Evolutionary conservation across 139 green algal genomes (phyloP).

Genomic region (Diplosphaera chodatii): DNA sequence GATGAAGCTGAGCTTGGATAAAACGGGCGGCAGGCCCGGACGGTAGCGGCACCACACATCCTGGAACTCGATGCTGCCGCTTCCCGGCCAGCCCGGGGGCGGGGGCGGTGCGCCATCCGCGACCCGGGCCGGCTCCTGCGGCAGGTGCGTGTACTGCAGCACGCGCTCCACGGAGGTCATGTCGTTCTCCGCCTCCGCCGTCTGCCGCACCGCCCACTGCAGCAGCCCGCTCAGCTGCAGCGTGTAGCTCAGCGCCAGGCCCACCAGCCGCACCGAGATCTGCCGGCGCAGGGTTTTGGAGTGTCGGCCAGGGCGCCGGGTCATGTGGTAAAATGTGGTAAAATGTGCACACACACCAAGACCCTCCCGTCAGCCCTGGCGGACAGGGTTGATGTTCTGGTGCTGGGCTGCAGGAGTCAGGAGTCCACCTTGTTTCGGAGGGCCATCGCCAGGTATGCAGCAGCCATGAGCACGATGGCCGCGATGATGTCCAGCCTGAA

Average conservation of each 20-base stretch:
- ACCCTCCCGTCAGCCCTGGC: too few species aligned
- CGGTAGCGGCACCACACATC: slow-evolving; percentile 63
- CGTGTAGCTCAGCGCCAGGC: slow-evolving; percentile 62
- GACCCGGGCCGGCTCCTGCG: slow-evolving; percentile 46
- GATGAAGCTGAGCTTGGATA: slow-evolving; percentile 61
- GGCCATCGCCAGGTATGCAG: slow-evolving; percentile 57
- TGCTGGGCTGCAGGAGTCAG: not conserved
- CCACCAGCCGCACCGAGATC: slow-evolving; percentile 40
- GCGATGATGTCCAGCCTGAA: slow-evolving; percentile 71
- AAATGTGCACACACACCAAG: too few species aligned
- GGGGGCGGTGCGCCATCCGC: slow-evolving; percentile 15
- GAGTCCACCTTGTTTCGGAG: slow-evolving; percentile 23
- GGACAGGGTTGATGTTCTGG: too few species aligned
- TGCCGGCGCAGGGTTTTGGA: not conserved
- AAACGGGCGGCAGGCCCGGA: slow-evolving; percentile 57
- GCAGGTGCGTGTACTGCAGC: slow-evolving; percentile 63
- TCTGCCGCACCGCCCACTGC: slow-evolving; percentile 67
- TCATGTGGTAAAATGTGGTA: too few species aligned
- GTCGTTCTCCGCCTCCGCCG: slow-evolving; percentile 69
- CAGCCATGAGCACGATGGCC: slow-evolving; percentile 46
- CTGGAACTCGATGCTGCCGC: slow-evolving; percentile 43
- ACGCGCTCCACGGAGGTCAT: slow-evolving; percentile 82
- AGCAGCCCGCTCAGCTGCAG: slow-evolving; percentile 65
- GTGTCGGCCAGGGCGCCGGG: too few species aligned
- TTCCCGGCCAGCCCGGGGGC: slow-evolving; percentile 50